Conservation (phyloP, 371 early-diverging fungal genomes). For the Mortierella sp. region DNA sequence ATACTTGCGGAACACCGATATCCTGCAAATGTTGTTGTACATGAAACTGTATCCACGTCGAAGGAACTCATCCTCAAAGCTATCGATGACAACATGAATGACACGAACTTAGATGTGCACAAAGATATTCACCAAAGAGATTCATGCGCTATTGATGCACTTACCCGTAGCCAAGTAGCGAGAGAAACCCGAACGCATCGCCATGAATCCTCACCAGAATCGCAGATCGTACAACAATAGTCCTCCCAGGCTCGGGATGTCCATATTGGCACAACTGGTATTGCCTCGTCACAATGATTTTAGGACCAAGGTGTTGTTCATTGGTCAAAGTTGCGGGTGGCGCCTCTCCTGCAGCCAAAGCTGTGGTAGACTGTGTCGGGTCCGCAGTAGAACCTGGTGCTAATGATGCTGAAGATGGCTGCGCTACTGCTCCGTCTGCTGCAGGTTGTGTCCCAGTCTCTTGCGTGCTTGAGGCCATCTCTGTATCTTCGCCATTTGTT, state of each 20-base stretch:
- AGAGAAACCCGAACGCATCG: conserved; percentile 40
- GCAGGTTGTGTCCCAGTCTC: background rate
- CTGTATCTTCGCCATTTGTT: conserved; percentile 18
- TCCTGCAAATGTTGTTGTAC: conserved; percentile 52
- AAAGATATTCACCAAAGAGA: too few species aligned
- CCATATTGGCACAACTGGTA: conserved; percentile 51
- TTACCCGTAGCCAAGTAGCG: conserved; percentile 49
- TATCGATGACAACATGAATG: background rate
- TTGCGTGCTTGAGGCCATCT: conserved; percentile 11
- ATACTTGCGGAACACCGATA: conserved; percentile 50
- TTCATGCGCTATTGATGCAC: too few species aligned
- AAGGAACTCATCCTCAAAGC: conserved; percentile 50
- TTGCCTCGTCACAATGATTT: conserved; percentile 34
- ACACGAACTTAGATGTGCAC: too few species aligned
- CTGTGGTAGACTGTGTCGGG: background rate
- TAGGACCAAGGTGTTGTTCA: conserved; percentile 3
- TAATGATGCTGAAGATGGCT: background rate
- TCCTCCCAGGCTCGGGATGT: conserved; percentile 50
- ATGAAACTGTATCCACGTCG: conserved; percentile 49
- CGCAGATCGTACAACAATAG: conserved; percentile 45
- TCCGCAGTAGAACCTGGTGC: background rate
- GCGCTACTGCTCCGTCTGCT: background rate
- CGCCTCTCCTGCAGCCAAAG: too few species aligned
- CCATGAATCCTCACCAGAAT: conserved; percentile 52
- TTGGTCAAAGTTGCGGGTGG: too few species aligned